Evolutionary conservation across 2,329 filamentous ascomycete species (phyloP).

Genomic region (Apiospora malaysiana): DNA sequence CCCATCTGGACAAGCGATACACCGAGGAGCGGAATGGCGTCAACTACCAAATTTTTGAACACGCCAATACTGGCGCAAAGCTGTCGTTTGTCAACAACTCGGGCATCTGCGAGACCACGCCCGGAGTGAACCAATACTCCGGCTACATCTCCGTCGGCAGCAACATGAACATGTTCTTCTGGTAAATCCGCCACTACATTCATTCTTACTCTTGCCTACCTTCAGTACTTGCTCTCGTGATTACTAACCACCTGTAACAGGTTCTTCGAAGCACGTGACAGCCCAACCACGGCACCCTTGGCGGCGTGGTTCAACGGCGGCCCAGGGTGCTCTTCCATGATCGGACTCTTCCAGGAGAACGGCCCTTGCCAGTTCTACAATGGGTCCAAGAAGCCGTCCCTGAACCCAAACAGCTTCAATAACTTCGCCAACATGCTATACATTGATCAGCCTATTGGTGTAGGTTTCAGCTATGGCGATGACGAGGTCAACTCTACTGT

Average conservation of each 20-base stretch:
- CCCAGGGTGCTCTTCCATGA: slow-evolving; percentile 47
- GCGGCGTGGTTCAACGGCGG: slow-evolving; percentile 48
- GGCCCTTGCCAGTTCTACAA: slow-evolving; percentile 52
- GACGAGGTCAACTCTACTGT: slow-evolving; percentile 47
- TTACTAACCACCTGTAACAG: slow-evolving; percentile 21
- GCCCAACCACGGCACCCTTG: slow-evolving; percentile 39
- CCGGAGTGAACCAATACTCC: slow-evolving; percentile 55
- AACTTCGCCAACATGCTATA: slow-evolving; percentile 50
- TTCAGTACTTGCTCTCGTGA: neutral
- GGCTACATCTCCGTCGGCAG: slow-evolving; percentile 55
- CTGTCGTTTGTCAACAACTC: slow-evolving; percentile 57
- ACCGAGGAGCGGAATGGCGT: slow-evolving; percentile 28
- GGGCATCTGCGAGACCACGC: slow-evolving; percentile 56
- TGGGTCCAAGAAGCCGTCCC: slow-evolving; percentile 41
- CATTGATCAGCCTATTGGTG: slow-evolving; percentile 44
- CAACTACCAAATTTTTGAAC: slow-evolving; percentile 52
- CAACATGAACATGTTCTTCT: slow-evolving; percentile 51
- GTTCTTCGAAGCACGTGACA: slow-evolving; percentile 44
- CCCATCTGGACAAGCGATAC: slow-evolving; percentile 27
- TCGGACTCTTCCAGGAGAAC: slow-evolving; percentile 48
- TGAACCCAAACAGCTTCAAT: slow-evolving; percentile 53
- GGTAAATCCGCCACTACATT: slow-evolving; percentile 32
- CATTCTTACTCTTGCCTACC: too few relatives aligned
- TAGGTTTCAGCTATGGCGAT: slow-evolving; percentile 49
- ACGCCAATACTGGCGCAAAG: slow-evolving; percentile 49